A percentile compares a stretch with the other conserved stretches of the same genome.
Evolutionary conservation across 306 rosid species (phyloP).

Genomic region (cucumber (Cucumis sativus)): Cucumber_9930_V3 NC_026657.2:10432501-10433000

Average conservation of each 20-base stretch:
- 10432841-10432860: constrained; percentile 6
- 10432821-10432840: constrained; percentile 8
- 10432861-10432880: background rate
- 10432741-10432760: constrained; percentile 23
- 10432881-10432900: constrained; percentile 6
- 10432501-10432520: constrained; percentile 31
- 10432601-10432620: constrained; percentile 19
- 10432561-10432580: constrained; percentile 12
- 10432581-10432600: constrained; percentile 19
- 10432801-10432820: constrained; percentile 15
- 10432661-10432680: constrained; percentile 3
- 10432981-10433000: constrained; percentile 3
- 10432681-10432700: constrained; percentile 20
- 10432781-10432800: constrained; percentile 4
- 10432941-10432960: background rate
- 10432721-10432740: constrained; percentile 24
- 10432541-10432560: constrained; percentile 19
- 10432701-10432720: constrained; percentile 23
- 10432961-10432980: background rate
- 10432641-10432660: constrained; percentile 12
- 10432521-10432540: constrained; percentile 16
- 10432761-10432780: constrained; percentile 17
- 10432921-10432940: constrained; percentile 9
- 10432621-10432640: constrained; percentile 16
- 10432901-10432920: constrained; percentile 16